A percentile compares a stretch with the other conserved stretches of the same genome.
Conservation (phyloP, 768 basidiomycete genomes). For the Strobilomyces confusus region DNA sequence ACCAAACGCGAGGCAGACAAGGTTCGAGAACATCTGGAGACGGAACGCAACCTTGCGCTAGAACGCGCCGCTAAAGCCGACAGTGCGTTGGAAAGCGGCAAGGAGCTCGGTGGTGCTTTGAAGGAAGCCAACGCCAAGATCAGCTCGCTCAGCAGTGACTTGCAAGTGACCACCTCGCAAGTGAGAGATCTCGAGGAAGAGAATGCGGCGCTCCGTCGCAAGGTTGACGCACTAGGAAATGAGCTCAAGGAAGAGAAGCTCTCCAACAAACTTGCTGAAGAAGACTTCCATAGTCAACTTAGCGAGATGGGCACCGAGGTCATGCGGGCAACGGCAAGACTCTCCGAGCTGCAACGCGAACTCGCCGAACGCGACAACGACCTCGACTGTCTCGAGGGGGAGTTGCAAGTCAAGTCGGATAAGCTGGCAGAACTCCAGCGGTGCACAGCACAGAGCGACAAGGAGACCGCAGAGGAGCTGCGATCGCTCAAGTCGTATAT, state of each 20-base stretch:
- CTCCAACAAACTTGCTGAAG: constrained; percentile 34
- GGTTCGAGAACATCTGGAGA: constrained; percentile 42
- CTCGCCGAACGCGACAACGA: constrained; percentile 36
- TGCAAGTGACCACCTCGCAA: constrained; percentile 49
- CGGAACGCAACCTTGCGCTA: constrained; percentile 50
- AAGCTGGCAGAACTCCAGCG: constrained; percentile 22
- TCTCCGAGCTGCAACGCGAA: constrained; percentile 44
- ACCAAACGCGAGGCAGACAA: constrained; percentile 44
- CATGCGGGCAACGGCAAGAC: constrained; percentile 31
- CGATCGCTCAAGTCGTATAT: constrained; percentile 46
- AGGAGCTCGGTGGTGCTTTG: constrained; percentile 66
- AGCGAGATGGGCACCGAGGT: constrained; percentile 30
- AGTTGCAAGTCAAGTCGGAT: constrained; percentile 38
- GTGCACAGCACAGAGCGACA: constrained; percentile 24
- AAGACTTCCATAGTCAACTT: constrained; percentile 36
- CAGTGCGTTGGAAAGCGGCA: constrained; percentile 54
- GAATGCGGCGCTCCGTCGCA: constrained; percentile 45
- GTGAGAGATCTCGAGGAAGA: constrained; percentile 63
- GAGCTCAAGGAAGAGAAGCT: constrained; percentile 54
- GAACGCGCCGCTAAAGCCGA: constrained; percentile 67
- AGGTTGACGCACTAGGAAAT: constrained; percentile 53
- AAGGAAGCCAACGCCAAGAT: constrained; percentile 62
- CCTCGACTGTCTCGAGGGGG: constrained; percentile 34
- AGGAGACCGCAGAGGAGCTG: constrained; percentile 30
- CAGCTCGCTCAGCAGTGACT: constrained; percentile 49